phyloP scores from a whole-genome alignment of 345 rosid species.

The Salix koriyanagi region DNA sequence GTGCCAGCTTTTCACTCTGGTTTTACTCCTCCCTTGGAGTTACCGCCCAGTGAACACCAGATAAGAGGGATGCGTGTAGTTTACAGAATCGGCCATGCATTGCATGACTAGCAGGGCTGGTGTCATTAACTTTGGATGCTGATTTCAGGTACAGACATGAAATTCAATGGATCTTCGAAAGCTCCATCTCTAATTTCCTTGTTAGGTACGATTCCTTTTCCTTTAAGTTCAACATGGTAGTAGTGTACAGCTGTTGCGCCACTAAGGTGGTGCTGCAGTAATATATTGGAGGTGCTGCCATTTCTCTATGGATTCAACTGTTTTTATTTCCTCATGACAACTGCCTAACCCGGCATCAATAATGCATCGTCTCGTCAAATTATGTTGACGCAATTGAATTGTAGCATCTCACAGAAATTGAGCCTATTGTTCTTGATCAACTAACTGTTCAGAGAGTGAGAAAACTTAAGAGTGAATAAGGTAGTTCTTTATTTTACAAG shows the following conservation, averaged over 20 bases:
- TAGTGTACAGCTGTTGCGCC: neutral
- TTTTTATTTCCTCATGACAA: neutral
- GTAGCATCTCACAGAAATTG: neutral
- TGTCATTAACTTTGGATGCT: constrained; percentile 13
- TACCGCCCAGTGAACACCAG: no score
- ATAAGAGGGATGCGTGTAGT: neutral
- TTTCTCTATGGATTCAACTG: neutral
- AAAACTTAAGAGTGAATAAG: neutral
- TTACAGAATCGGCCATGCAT: neutral
- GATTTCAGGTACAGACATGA: constrained; percentile 54
- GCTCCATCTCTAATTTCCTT: constrained; percentile 77
- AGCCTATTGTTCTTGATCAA: neutral
- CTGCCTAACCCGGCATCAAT: neutral
- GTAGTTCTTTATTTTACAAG: neutral
- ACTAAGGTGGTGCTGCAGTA: neutral
- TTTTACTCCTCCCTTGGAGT: no score
- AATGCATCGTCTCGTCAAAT: neutral
- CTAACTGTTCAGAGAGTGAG: neutral
- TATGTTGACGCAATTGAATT: neutral
- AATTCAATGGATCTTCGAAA: constrained; percentile 56
- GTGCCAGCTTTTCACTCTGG: no score
- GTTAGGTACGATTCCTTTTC: constrained; percentile 49
- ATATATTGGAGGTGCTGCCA: neutral
- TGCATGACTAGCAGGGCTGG: neutral
- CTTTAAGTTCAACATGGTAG: constrained; percentile 1